These are phyloP conservation scores for Phanerodontia chrysosporium DNA, from an alignment of 768 basidiomycete genomes.

Conservation along the genomic window DNA sequence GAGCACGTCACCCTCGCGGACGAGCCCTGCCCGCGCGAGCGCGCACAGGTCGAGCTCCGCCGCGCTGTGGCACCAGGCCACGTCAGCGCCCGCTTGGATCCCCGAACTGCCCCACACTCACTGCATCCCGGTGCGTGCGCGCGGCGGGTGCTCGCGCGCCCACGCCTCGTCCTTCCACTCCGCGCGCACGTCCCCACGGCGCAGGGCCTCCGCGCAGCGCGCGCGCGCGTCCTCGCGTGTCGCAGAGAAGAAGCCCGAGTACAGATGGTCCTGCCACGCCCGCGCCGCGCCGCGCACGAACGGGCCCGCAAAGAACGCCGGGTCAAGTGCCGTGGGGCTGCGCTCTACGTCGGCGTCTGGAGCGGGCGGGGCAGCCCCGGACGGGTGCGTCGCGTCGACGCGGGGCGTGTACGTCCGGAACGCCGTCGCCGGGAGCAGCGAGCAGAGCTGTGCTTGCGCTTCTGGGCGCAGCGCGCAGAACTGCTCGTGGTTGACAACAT, in stretches of 20 bases:
- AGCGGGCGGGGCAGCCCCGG: not conserved
- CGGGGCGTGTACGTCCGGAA: slow-evolving; percentile 19
- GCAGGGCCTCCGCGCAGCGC: slow-evolving; percentile 40
- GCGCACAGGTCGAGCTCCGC: slow-evolving; percentile 41
- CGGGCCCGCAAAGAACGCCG: slow-evolving; percentile 43
- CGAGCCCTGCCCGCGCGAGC: slow-evolving; percentile 40
- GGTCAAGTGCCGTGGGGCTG: slow-evolving; percentile 27
- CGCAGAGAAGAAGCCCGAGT: slow-evolving; percentile 45
- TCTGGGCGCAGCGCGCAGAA: slow-evolving; percentile 24
- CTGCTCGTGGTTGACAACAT: slow-evolving; percentile 20
- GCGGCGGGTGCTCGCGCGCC: slow-evolving; percentile 38
- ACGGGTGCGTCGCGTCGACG: slow-evolving; percentile 24
- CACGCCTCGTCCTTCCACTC: slow-evolving; percentile 66
- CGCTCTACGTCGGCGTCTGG: not conserved
- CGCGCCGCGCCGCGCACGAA: slow-evolving; percentile 51
- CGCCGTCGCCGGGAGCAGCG: slow-evolving; percentile 26
- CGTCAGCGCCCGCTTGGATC: not conserved
- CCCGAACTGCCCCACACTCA: not conserved
- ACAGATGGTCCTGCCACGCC: slow-evolving; percentile 60
- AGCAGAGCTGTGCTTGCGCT: slow-evolving; percentile 20
- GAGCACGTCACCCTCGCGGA: slow-evolving; percentile 52
- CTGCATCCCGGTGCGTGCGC: not conserved
- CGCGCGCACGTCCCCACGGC: slow-evolving; percentile 37
- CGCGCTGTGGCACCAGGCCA: slow-evolving; percentile 25
- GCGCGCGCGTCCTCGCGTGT: slow-evolving; percentile 38